Conservation (phyloP, 345 rosid species). For the Draba incana region DNA sequence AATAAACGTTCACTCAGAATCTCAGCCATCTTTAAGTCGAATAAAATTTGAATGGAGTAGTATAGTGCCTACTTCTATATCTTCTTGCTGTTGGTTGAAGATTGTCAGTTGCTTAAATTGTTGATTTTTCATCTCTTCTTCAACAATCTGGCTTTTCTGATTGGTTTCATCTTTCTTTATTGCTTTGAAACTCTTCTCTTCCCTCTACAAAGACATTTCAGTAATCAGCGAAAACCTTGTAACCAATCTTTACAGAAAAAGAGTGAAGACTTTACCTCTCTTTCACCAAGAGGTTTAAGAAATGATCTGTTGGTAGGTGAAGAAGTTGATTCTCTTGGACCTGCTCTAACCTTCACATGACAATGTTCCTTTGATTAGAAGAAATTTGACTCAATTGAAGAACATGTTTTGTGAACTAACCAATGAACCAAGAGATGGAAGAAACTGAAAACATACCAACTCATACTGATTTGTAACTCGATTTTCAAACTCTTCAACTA, state of each 20-base stretch:
- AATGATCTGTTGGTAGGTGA: slow-evolving; percentile 52
- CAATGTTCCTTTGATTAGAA: slow-evolving; percentile 28
- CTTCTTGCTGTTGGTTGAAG: slow-evolving; percentile 75
- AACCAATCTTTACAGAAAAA: neutral
- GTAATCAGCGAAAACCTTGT: slow-evolving; percentile 15
- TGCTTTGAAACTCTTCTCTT: slow-evolving; percentile 55
- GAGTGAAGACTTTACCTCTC: slow-evolving; percentile 53
- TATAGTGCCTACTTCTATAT: slow-evolving; percentile 57
- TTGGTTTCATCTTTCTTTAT: slow-evolving; percentile 53
- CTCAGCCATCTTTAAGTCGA: slow-evolving; percentile 1
- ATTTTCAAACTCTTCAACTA: slow-evolving; percentile 83
- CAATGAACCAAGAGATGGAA: slow-evolving; percentile 14
- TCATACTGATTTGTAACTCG: slow-evolving; percentile 71
- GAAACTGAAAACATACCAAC: slow-evolving; percentile 52
- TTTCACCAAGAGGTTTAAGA: slow-evolving; percentile 51
- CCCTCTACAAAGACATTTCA: slow-evolving; percentile 48
- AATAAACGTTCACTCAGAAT: slow-evolving; percentile 10
- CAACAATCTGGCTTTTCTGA: slow-evolving; percentile 44
- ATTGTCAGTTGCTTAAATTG: slow-evolving; percentile 54
- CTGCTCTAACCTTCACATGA: slow-evolving; percentile 51
- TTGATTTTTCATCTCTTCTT: slow-evolving; percentile 56
- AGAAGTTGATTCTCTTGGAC: slow-evolving; percentile 50
- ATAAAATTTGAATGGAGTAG: slow-evolving; percentile 18
- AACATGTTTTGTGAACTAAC: slow-evolving; percentile 22
- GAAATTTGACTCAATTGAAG: neutral